Evolutionary conservation across 2,329 filamentous ascomycete genomes (phyloP), one percentile per base, ranked within the genome.

Genomic region (Trichoderma brevicompactum): DNA sequence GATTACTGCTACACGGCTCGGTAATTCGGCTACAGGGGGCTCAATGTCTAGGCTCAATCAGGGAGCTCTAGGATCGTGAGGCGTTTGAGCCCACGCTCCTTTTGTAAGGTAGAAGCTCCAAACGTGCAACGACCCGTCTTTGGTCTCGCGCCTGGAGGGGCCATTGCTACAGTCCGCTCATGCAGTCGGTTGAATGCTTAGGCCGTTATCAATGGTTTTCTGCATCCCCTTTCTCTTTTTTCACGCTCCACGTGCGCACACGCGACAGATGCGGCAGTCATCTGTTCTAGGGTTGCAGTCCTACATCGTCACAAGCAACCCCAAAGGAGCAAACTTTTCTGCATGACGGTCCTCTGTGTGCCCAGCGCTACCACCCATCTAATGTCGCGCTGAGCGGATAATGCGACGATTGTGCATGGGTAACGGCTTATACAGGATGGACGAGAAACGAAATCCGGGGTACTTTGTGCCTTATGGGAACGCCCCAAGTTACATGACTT

Each of bases 1-100:
- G 61, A 64, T 43, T 56, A 54, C 50, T 48, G 61, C 61, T 55
- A 64, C 61, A 64, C 53, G 34, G 61, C 43, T 64, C 61, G 61
- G 61, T 55, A 64, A 55, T 56, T 64, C 61, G 52, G 61, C 53
- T 44, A 34, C 48, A 41, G 34, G 34, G 34, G 61, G 36, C 13
- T n/a, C 46, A 8, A 3, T 12, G 52, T 56, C 61, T 56, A 56
- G 28, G 41, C 61, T 34, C 43, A 41, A 64, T 56, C 19, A 56
- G 61, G 61, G 52, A 64, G 61, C 52, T 64, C 50, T 43, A 56
- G 12, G 36, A 48, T 55, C 41, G 41, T 34, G 43, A 64, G 52
- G 41, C 32, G 61, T 64, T 64, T 55, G 50, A 56, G 53, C 34
- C 61, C 61, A 64, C 61, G 43, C 61, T 56, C 34, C 7, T 56